Conservation (phyloP, 768 basidiomycete genomes). For the Lentinula aciculospora region DNA sequence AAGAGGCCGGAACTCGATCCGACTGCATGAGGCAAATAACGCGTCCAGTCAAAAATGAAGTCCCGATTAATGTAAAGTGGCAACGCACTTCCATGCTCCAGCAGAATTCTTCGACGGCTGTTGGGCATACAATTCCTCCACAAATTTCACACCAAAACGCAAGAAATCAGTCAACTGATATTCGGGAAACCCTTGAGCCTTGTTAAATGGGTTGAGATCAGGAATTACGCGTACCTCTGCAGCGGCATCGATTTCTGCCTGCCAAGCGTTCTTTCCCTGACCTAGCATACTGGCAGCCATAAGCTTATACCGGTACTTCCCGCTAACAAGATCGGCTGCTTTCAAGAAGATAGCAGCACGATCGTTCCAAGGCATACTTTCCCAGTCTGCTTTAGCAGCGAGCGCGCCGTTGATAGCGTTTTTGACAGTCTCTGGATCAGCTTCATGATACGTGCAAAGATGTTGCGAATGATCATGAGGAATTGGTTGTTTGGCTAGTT, state of each 20-base stretch:
- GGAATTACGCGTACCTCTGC: conserved; percentile 66
- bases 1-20: conserved; percentile 92
- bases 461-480: conserved; percentile 82
- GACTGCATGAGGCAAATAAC: conserved; percentile 40
- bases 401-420: conserved; percentile 86
- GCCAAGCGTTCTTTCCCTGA: conserved; percentile 99
- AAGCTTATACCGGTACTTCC: conserved; percentile 93
- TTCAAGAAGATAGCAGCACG: conserved; percentile 97
- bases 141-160: conserved; percentile 94
- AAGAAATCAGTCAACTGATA: conserved; percentile 83
- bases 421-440: conserved; percentile 68
- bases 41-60: neutral
- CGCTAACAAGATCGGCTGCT: conserved; percentile 92
- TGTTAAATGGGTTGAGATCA: neutral
- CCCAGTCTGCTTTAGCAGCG: conserved; percentile 85
- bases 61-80: neutral
- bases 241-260: conserved; percentile 98
- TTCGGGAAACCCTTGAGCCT: conserved; percentile 1
- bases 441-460: conserved; percentile 86
- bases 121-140: conserved; percentile 88
- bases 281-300: conserved; percentile 97
- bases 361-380: conserved; percentile 93
- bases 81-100: conserved; percentile 95
- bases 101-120: conserved; percentile 85
- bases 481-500: conserved; percentile 70